Percentiles rank a stretch among this genome's conserved stretches.
These are phyloP conservation scores for Plasmodium falciparum DNA, from an alignment of 169 alveolate genomes.

Conservation along the genomic window DNA sequence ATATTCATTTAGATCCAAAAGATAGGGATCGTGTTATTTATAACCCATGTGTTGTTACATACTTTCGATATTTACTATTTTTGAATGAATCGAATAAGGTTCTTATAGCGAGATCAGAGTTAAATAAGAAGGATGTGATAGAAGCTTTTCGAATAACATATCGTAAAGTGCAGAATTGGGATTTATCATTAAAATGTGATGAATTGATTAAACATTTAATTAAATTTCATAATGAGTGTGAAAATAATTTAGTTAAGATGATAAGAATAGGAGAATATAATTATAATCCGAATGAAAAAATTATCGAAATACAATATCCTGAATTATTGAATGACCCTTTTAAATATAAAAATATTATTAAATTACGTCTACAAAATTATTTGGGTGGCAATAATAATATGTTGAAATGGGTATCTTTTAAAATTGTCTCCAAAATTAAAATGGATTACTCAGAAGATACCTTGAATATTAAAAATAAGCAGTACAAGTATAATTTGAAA, in stretches of 20 bases:
- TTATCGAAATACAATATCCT: conserved; percentile 39
- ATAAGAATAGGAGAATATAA: conserved; percentile 69
- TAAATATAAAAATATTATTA: conserved; percentile 41
- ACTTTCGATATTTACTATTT: conserved; percentile 56
- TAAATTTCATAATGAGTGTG: conserved; percentile 36
- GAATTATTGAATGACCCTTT: conserved; percentile 34
- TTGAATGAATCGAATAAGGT: conserved; percentile 54
- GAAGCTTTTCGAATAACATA: conserved; percentile 53
- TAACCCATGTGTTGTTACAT: conserved; percentile 65
- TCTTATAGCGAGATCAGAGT: conserved; percentile 42
- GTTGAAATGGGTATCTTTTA: conserved; percentile 55
- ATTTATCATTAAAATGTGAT: conserved; percentile 16
- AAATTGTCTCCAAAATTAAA: conserved; percentile 38
- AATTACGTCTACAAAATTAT: conserved; percentile 42
- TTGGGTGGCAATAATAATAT: conserved; percentile 41
- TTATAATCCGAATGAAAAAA: conserved; percentile 12
- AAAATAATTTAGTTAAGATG: conserved; percentile 38
- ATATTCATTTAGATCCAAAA: conserved; percentile 67
- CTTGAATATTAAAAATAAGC: conserved; percentile 47
- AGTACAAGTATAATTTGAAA: conserved; percentile 20
- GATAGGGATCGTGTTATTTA: conserved; percentile 64
- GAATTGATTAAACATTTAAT: conserved; percentile 28
- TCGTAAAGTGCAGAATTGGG: conserved; percentile 20
- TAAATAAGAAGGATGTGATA: conserved; percentile 52
- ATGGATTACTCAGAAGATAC: conserved; percentile 37